Base-by-base conservation (phyloP, 2,329 filamentous ascomycete genomes). In the Fusarium oxysporum region DNA sequence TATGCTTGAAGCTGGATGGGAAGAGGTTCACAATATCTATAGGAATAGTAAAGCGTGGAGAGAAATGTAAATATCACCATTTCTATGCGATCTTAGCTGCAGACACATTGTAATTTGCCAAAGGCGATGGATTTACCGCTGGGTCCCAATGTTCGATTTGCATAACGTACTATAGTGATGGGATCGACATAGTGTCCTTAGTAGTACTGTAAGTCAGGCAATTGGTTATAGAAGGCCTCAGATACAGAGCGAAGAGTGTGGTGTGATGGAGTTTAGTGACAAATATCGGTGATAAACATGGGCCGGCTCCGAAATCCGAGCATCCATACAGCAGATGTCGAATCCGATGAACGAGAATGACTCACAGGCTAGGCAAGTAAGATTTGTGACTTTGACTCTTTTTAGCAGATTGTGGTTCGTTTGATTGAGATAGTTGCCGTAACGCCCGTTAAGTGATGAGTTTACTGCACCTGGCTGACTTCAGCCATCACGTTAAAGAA, bases 261-360 rank as follows among this genome's bases (percentile, higher is more conserved):
- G 60, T 65, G 66, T 75, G 66, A 62, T 64, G 50, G 45, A 60
- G 50, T 67, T 48, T 33, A 57, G 65, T 78, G 74, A 77, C 76
- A 77, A 77, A 78, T 76, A 45, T 50, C 65, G 72, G 70, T 47
- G 58, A 67, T 75, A 69, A 68, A 63, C 41, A 50, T 66, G 54
- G 50, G 63, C 63, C 71, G 54, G 63, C 44, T 72, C 73, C 75
- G 73, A 77, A 74, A 44, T 73, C 71, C 71, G 71, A 65, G 48
- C 58, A 28, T 43, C 51, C 64, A 47, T 50, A 23, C n/a, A 35
- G 59, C n/a, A 57, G 44, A 43, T 38, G 62, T 45, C 47, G 63
- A 59, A 62, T 62, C 37, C 28, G 44, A 69, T 48, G 66, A 66
- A 44, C 38, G 59, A 35, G 51, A 61, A 74, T 74, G 71, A 74